A percentile compares a stretch with the other conserved stretches of the same genome.
Conservation (phyloP, 208 protist genomes). For the Crithidia thermophila region DNA sequence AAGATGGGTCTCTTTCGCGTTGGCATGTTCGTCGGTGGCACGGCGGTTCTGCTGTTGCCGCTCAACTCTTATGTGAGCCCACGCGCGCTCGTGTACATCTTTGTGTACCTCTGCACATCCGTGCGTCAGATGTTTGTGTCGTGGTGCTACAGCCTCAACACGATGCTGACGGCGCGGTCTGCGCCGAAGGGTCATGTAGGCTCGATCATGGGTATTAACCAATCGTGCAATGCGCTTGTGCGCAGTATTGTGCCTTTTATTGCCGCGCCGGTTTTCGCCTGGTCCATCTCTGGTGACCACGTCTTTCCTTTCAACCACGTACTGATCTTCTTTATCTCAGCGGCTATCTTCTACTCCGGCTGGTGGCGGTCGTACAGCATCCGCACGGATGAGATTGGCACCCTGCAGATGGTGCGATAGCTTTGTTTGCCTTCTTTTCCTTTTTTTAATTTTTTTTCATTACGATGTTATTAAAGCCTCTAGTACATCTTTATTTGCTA, state of each 20-base stretch:
- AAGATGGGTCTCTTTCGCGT: slow-evolving; percentile 58
- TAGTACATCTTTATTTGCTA: too few relatives aligned
- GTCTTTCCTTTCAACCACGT: slow-evolving; percentile 54
- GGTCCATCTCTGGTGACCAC: slow-evolving; percentile 47
- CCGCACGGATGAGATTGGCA: slow-evolving; percentile 21
- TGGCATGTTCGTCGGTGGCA: slow-evolving; percentile 18
- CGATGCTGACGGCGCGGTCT: slow-evolving; percentile 55
- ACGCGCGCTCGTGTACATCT: slow-evolving; percentile 4
- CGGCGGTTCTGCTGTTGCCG: slow-evolving; percentile 20
- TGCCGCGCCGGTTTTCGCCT: slow-evolving; percentile 49
- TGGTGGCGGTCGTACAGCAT: slow-evolving; percentile 41
- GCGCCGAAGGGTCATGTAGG: slow-evolving; percentile 45
- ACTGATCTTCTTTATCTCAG: slow-evolving; percentile 52
- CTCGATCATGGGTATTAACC: slow-evolving; percentile 68
- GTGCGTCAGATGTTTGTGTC: slow-evolving; percentile 42
- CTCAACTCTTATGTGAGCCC: slow-evolving; percentile 17
- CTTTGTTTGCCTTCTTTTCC: too few relatives aligned
- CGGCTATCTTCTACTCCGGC: slow-evolving; percentile 8
- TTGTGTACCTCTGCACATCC: slow-evolving; percentile 34
- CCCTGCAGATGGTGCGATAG: slow-evolving; percentile 22
- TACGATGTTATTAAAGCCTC: too few relatives aligned
- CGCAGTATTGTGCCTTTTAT: slow-evolving; percentile 47
- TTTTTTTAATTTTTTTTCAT: too few relatives aligned
- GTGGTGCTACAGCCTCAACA: slow-evolving; percentile 68
- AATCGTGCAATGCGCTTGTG: slow-evolving; percentile 50